These are phyloP conservation scores for Gossypium longicalyx DNA, from an alignment of 345 rosid species.

Conservation along the genomic window DNA sequence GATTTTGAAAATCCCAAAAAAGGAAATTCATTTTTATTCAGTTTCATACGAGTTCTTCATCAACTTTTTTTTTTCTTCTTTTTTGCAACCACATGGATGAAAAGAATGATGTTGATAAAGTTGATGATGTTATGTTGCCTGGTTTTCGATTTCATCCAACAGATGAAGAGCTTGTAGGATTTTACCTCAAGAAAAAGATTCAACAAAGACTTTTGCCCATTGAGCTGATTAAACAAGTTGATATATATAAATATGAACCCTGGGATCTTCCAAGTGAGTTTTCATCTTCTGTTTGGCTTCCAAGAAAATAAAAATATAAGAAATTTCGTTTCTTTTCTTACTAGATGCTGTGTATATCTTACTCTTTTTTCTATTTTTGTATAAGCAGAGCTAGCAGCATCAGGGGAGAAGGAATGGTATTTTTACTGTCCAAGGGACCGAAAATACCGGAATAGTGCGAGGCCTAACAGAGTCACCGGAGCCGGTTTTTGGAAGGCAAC, in stretches of 20 bases:
- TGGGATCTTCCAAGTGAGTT: slow-evolving; percentile 96
- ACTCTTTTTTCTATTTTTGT: background rate
- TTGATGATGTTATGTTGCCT: slow-evolving; percentile 71
- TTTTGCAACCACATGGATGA: slow-evolving; percentile 31
- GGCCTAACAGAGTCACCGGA: slow-evolving; percentile 91
- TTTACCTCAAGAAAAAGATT: slow-evolving; percentile 65
- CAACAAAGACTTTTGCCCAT: slow-evolving; percentile 59
- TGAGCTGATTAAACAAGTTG: slow-evolving; percentile 89
- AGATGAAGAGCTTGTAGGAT: slow-evolving; percentile 87
- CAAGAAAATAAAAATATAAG: background rate
- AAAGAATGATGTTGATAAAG: slow-evolving; percentile 43
- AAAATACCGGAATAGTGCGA: slow-evolving; percentile 78
- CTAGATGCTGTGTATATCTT: background rate
- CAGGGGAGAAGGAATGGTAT: slow-evolving; percentile 91
- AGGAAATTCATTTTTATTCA: slow-evolving; percentile 11
- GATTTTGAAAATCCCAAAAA: slow-evolving; percentile 16
- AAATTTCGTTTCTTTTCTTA: background rate
- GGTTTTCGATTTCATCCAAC: slow-evolving; percentile 96
- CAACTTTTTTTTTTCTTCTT: too few relatives aligned
- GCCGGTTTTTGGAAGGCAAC: slow-evolving; percentile 97
- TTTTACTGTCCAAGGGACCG: slow-evolving; percentile 87
- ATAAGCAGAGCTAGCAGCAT: slow-evolving; percentile 52
- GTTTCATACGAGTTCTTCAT: background rate
- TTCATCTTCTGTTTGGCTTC: background rate
- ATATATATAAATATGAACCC: slow-evolving; percentile 84